These are phyloP conservation scores for Sporobolus alterniflorus DNA, from an alignment of 202 grass and related monocot genomes.

Conservation along the genomic window DNA sequence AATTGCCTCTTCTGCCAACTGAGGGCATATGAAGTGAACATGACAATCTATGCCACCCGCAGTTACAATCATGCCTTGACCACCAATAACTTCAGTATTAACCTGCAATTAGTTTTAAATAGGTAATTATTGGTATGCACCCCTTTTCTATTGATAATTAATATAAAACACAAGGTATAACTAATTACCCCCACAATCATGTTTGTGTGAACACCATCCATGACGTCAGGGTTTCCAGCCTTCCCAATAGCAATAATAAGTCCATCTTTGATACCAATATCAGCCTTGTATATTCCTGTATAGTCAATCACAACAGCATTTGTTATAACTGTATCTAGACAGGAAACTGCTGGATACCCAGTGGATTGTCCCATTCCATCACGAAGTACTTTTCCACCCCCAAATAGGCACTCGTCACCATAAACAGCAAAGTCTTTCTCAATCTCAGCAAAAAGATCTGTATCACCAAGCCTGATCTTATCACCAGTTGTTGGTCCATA, in stretches of 20 bases:
- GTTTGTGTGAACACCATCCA: conserved; percentile 80
- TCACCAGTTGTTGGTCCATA: conserved; percentile 97
- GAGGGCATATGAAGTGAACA: conserved; percentile 98
- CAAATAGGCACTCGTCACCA: conserved; percentile 99
- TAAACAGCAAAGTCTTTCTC: conserved; percentile 87
- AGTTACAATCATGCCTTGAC: conserved; percentile 94
- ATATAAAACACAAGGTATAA: conserved; percentile 13
- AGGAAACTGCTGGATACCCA: conserved; percentile 60
- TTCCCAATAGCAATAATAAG: conserved; percentile 82
- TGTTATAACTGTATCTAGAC: conserved; percentile 92
- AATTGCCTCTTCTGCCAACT: conserved; percentile 81
- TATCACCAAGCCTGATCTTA: conserved; percentile 97
- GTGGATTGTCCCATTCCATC: conserved; percentile 97
- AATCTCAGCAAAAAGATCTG: conserved; percentile 88
- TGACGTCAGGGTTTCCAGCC: conserved; percentile 94
- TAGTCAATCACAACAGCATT: conserved; percentile 98
- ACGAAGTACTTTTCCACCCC: conserved; percentile 90
- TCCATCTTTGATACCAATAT: conserved; percentile 91
- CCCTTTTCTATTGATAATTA: conserved; percentile 27
- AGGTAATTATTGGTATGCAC: neutral
- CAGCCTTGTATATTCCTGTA: conserved; percentile 97
- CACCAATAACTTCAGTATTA: conserved; percentile 94
- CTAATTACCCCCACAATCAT: conserved; percentile 94
- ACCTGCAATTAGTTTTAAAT: conserved; percentile 54
- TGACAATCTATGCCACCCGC: conserved; percentile 98